Base-by-base conservation (phyloP, 441 rosid genomes). In the Macaranga tanarius region DNA sequence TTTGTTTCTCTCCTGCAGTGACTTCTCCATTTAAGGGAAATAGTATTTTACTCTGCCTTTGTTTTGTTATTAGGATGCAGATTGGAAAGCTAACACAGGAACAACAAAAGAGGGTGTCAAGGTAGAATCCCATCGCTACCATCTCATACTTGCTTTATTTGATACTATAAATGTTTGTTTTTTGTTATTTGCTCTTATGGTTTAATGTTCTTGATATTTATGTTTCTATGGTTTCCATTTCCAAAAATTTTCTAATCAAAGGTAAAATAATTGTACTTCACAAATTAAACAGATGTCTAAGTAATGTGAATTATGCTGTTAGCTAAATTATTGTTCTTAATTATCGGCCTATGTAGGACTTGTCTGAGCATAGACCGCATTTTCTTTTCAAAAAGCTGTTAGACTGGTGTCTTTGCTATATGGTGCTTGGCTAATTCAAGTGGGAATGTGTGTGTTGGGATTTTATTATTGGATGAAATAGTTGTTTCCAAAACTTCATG, bases 21-120 rank as follows among this genome's bases (percentile, higher is more conserved):
- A 50, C 38, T 54, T 65, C 57, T 45, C 65, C 22, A 50, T 76
- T 74, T 56, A 48, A 23, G 47, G 58, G 47, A n/a, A 52, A 59
- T 67, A 40, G 13, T 56, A 48, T 38, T 56, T 77, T 71, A 82
- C 71, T 58, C 72, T 66, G 60, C 67, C 65, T 47, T 74, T 66
- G 61, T 75, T 52, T 74, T 65, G 1, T 42, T 64, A 52, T 57
- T 40, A 95, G 99, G 87, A 88, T 86, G 92, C 97, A 79, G 92
- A 87, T 81, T 82, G 77, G 81, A 89, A 92, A 81, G 81, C 81
- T 45, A 84, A 80, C 57, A 65, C 77, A 13, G 83, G 87, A 81
- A 59, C 76, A 26, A 69, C 80, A 76, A 90, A 89, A 75, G 88
- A 69, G 70, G 80, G 75, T 68, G 80, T 31, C 67, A 89, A 90